phyloP scores from a whole-genome alignment of 169 alveolate species.

The Eimeria zaria region DNA sequence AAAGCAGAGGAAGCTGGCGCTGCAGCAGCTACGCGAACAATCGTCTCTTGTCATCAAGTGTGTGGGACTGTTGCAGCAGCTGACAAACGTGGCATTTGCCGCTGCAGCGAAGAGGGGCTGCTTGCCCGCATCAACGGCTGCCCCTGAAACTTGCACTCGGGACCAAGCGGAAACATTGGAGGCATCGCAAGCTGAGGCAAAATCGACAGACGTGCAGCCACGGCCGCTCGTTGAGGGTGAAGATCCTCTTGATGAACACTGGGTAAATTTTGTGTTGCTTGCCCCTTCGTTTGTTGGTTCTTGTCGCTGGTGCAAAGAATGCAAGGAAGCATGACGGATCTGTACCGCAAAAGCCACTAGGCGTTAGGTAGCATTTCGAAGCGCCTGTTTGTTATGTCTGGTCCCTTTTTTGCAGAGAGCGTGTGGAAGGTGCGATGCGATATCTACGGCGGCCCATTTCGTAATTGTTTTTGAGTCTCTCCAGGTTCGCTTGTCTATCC shows the following conservation, averaged over 20 bases:
- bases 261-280: constrained; percentile 1
- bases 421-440: constrained; percentile 77
- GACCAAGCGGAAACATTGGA: constrained; percentile 11
- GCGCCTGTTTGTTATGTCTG: background rate
- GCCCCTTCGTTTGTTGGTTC: background rate
- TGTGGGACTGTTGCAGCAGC: constrained; percentile 63
- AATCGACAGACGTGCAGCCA: background rate
- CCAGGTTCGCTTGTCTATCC: constrained; percentile 38
- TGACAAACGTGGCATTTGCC: constrained; percentile 58
- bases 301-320: background rate
- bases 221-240: constrained; percentile 24
- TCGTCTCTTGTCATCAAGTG: constrained; percentile 39
- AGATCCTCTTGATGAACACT: constrained; percentile 59
- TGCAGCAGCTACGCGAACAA: constrained; percentile 68
- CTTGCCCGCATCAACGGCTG: constrained; percentile 21
- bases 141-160: constrained; percentile 1
- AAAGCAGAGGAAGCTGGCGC: constrained; percentile 56
- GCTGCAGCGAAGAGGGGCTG: constrained; percentile 67
- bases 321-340: background rate
- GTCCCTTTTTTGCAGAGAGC: constrained; percentile 48
- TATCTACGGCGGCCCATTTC: constrained; percentile 72
- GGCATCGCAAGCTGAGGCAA: constrained; percentile 5
- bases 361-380: background rate
- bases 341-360: background rate
- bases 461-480: constrained; percentile 76